Base-by-base conservation (phyloP, 192 early-diverging fungal species). In the Cetraspora pellucida region DNA sequence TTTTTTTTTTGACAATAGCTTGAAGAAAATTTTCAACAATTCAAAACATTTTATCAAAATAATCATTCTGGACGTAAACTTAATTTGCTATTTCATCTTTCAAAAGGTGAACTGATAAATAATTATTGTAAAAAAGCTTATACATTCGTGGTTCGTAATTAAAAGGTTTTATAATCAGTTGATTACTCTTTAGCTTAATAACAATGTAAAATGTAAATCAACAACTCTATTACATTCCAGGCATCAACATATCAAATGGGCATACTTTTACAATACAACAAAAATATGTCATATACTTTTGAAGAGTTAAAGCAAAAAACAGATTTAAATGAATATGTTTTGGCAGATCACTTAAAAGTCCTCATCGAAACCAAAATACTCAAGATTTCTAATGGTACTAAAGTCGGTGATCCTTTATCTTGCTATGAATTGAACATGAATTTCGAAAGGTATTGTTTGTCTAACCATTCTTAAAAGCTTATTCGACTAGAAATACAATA, bases 11-110 rank as follows among this genome's bases (percentile, higher is more conserved):
- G 7, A 52, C 14, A 25, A 28, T 37, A 92, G 87, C 85, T 99
- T 30, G 87, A 93, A 71, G 91, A 91, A 78, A 90, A 92, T 1
- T 94, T 94, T 58, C 91, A 96, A 49, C 82, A 90, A 31, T 98
- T 95, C 87, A 91, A 91, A 65, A 82, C 86, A 37, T 99, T 93
- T 78, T 97, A 97, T 81, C 89, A 94, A 72, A 87, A 88, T 72
- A 94, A 97, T 86, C 93, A 96, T 78, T 89, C 88, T 46, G 94
- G 94, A 1, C 91, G 95, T 55, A 94, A 95, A 80, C 83, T 99
- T 68, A 96, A 95, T 81, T 98, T 95, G 96, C 85, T 97, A 47
- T 96, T 95, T 86, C 91, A 96, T 79, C 80, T 95, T 31, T 92
- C 90, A 27, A 94, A 94, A 79, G 98, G 92, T 27, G 98, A 99